Evolutionary conservation across 2,329 filamentous ascomycete species (phyloP).

Genomic region (Hypomyces rosellus): DNA sequence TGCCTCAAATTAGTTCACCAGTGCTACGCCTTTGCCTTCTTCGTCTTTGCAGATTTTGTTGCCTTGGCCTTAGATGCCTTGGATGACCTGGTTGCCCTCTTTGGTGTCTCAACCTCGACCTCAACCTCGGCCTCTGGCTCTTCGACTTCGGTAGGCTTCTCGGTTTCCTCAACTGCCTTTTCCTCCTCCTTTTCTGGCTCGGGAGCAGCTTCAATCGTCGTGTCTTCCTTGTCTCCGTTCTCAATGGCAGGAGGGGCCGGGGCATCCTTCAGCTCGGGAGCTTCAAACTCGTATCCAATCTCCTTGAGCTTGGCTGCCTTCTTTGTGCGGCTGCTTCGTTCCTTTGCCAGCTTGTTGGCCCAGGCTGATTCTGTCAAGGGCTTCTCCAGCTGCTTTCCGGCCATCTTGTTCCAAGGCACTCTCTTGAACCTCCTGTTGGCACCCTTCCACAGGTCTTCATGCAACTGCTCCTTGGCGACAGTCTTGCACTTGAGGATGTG

Average conservation of each 20-base stretch:
- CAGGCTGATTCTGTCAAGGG: conserved; percentile 70
- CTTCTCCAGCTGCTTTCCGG: conserved; percentile 65
- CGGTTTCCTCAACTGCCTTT: conserved; percentile 18
- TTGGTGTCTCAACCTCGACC: conserved; percentile 18
- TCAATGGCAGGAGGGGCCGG: conserved; percentile 36
- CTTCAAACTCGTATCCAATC: conserved; percentile 77
- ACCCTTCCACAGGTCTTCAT: conserved; percentile 79
- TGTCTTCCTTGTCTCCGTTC: conserved; percentile 25
- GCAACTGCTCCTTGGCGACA: conserved; percentile 69
- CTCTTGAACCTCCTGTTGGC: conserved; percentile 85
- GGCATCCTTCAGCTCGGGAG: conserved; percentile 60
- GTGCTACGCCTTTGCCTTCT: conserved; percentile 32
- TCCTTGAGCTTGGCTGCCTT: conserved; percentile 71
- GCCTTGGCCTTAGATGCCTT: conserved; percentile 13
- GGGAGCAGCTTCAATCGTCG: conserved; percentile 32
- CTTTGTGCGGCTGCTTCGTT: conserved; percentile 61
- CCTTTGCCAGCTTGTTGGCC: conserved; percentile 66
- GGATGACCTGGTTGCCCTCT: conserved; percentile 23
- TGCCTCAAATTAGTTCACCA: background rate
- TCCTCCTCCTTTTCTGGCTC: conserved; percentile 17
- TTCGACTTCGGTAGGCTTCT: conserved; percentile 18
- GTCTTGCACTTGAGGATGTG: conserved; percentile 86
- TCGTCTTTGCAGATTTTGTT: conserved; percentile 23
- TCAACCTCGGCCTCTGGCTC: conserved; percentile 15
- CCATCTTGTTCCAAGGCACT: conserved; percentile 82